Conservation (phyloP, 1,284 basidiomycete species). For the Puccinia hordei region DNA sequence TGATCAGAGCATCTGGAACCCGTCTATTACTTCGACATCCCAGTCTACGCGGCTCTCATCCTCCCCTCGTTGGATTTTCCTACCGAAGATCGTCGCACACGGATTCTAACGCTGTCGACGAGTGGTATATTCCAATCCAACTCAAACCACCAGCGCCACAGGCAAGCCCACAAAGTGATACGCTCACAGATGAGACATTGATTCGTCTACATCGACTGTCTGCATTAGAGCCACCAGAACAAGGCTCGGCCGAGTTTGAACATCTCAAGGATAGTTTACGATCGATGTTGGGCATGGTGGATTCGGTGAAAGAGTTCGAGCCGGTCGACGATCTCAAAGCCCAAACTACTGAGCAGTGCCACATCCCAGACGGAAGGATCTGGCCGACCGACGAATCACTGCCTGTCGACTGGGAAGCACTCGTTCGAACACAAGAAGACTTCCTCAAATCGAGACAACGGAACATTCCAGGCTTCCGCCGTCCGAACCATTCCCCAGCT, state of each 20-base stretch:
- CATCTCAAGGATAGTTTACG: not conserved
- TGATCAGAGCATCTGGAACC: no score
- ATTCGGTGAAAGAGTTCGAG: slow-evolving; percentile 13
- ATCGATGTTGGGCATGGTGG: slow-evolving; percentile 24
- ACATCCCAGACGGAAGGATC: slow-evolving; percentile 15
- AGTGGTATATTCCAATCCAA: slow-evolving; percentile 28
- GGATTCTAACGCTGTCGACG: slow-evolving; percentile 10
- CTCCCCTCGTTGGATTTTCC: not conserved
- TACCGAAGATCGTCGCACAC: not conserved
- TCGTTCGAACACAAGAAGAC: slow-evolving; percentile 2
- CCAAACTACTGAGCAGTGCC: not conserved
- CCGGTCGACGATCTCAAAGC: not conserved
- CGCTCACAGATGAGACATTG: not conserved
- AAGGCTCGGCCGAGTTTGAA: not conserved
- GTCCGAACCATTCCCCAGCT: not conserved
- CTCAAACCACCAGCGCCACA: not conserved
- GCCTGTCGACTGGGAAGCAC: slow-evolving; percentile 18
- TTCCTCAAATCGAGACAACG: not conserved
- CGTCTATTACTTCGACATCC: not conserved
- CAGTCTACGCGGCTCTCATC: not conserved
- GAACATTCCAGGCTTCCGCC: not conserved
- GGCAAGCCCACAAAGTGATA: not conserved
- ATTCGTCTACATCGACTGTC: slow-evolving; percentile 11
- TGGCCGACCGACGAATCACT: slow-evolving; percentile 5
- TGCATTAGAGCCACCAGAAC: slow-evolving; percentile 6